Evolutionary conservation across 441 rosid genomes (phyloP), one percentile per base, ranked within the genome.

Genomic region (Eugenia klotzschiana): DNA sequence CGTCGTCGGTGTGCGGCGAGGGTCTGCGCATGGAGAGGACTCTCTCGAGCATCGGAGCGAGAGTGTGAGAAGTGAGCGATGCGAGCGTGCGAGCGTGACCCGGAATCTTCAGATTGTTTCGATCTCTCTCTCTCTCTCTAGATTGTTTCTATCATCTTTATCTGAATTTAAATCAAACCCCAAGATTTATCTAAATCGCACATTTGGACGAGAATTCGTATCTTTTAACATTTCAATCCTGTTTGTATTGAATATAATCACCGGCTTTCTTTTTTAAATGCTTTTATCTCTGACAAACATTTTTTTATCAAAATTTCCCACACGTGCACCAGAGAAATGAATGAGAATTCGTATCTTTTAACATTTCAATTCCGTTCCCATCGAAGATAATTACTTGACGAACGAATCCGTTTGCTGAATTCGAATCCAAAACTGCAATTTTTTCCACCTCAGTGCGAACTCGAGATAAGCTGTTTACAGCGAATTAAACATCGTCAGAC

Each of bases 1-100:
- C 79, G 33, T 86, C 87, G 33, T 87, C 84, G 80, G 84, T 84
- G 74, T 58, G 79, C 29, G 74, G 84, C 54, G 84, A 52, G 33
- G 84, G 49, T 46, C 87, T 64, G 82, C 87, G 87, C 84, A 60
- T 51, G 27, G 84, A 82, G 20, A 74, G 84, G 26, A 74, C 80
- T 37, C 84, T 41, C 58, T 82, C 84, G 51, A 82, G 84, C 80
- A 82, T 82, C 25, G 25, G 25, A n/a, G 58, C 58, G 27, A 55
- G 27, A 54, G 74, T 33, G 74, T 33, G 43, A 64, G 46, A 64
- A 64, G 74, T 4, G 74, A 64, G n/a, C 74, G 74, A 33, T 18
- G 43, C 77, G 46, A 33, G 77, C 10, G n/a, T 4, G 46, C 46
- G n/a, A 18, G 46, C 3, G 25, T 33, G n/a, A 33, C n/a, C 0